Base-by-base conservation (phyloP, 75 land plant species). In the Sequoiadendron giganteum region DNA sequence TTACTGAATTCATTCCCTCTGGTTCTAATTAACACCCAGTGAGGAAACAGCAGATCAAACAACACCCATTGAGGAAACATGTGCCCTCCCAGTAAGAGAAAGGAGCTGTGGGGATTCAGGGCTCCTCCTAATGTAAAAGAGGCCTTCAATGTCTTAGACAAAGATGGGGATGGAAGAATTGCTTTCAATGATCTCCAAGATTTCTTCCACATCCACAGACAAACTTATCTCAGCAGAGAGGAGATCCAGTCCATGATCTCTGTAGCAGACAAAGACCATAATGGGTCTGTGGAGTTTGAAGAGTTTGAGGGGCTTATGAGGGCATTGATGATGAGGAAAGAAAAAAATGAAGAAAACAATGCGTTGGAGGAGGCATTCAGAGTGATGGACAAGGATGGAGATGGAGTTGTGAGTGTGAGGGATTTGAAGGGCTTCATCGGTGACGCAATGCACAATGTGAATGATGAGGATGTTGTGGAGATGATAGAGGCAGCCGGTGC, bases 331-430 rank as follows among this genome's bases (percentile, higher is more conserved):
- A 34, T 10, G 87, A 10, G 11, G 28, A 10, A 86, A 28, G 16
- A 65, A 19, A 56, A 40, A 6, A 47, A 25, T 81, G 72, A 6
- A 87, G 80, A 25, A 77, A 10, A 28, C 86, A 87, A 84, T 54
- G 58, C 90, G 10, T 86, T 94, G 92, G 89, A 85, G 89, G 94
- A 93, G 58, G 95, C 86, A 39, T 95, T 95, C 87, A 85, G 78
- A 87, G 83, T 90, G 14, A 94, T 95, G 92, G 96, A 95, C 88
- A 81, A 55, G 47, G 93, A 95, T 73, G 96, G 96, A 0, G 96
- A 94, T 82, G 96, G 96, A 2, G 70, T 52, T 78, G 88, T 94
- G 72, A 89, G 93, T 61, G 85, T 81, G 15, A 86, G 19, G 10
- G 95, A 94, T 79, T 84, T 94, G 80, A 94, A 87, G 91, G 56